Evolutionary conservation across 768 basidiomycete genomes (phyloP).

Genomic region (Suillus americanus): DNA sequence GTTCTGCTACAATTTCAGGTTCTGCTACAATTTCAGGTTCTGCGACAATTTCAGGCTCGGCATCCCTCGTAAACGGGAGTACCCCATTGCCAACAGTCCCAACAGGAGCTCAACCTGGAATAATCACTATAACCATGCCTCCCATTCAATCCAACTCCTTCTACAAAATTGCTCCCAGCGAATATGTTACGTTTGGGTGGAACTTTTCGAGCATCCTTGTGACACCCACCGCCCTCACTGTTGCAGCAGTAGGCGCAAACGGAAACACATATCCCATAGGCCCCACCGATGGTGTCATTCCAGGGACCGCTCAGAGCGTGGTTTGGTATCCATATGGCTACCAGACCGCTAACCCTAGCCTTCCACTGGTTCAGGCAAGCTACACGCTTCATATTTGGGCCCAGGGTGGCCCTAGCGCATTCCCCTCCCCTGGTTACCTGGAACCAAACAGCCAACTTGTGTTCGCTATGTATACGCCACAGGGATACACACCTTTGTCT

Average conservation of each 20-base stretch:
- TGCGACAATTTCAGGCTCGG: neutral
- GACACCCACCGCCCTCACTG: conserved; percentile 54
- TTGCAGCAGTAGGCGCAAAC: conserved; percentile 66
- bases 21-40: conserved; percentile 17
- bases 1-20: conserved; percentile 11
- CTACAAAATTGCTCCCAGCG: conserved; percentile 60
- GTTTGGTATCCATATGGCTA: conserved; percentile 65
- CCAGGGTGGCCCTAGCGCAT: conserved; percentile 50
- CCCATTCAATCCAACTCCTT: conserved; percentile 58
- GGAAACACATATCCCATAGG: conserved; percentile 70
- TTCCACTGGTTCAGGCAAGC: conserved; percentile 58
- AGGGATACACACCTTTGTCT: conserved; percentile 51
- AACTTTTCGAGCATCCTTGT: conserved; percentile 59
- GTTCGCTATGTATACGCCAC: conserved; percentile 66
- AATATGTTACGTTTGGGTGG: conserved; percentile 72
- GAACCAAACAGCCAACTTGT: conserved; percentile 49
- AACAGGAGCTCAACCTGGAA: conserved; percentile 49
- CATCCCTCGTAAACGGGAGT: conserved; percentile 31
- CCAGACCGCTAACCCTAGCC: conserved; percentile 44
- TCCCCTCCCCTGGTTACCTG: conserved; percentile 50
- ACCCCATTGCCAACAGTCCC: conserved; percentile 41
- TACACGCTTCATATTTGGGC: conserved; percentile 63
- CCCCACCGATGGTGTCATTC: conserved; percentile 50
- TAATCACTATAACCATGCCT: conserved; percentile 55
- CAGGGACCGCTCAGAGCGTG: conserved; percentile 49